Base-by-base conservation (phyloP, 2,329 filamentous ascomycete species). In the Aureobasidium sp. region DNA sequence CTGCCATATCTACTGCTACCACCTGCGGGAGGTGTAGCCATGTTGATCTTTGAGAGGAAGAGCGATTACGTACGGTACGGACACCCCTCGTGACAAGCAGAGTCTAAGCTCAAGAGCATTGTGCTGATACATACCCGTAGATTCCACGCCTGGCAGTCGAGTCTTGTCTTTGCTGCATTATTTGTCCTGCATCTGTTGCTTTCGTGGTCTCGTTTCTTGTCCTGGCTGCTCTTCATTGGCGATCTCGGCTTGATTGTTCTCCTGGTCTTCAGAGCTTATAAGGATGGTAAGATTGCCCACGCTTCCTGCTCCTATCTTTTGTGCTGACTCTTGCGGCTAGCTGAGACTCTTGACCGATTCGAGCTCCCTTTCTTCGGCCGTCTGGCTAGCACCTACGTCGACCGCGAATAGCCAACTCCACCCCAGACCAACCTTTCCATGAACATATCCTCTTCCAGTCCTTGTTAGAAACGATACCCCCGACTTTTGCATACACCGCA, bases 71-170 rank as follows among this genome's bases (percentile, higher is more conserved):
- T 99, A 62, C 84, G 94, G 89, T 93, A 49, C 10, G 55, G 9
- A 15, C 7, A 30, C 42, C 3, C 36, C 0, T 6, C 15, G 29
- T 5, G 15, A n/a, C 10, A 3, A 8, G 13, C 21, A 25, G 5
- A 34, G 16, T 5, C 21, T 21, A 21, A 21, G 21, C 21, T 21
- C 21, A 25, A n/a, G n/a, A 32, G 34, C 61, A 37, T 34, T 16
- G 16, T 54, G 32, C 34, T 63, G 39, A 58, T 48, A 37, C 59
- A 1, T 6, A 21, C 1, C 6, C 5, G 59, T 67, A 93, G 90
- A 65, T 97, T 97, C 68, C 94, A 99, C 74, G 94, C 94, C 7
- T 99, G 94, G 93, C 94, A 99, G 76, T 68, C 66, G 21, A 68
- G 71, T 34, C 60, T 73, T 53, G 63, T 66, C 13, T 72, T 71